phyloP scores from a whole-genome alignment of 805 yeast genomes.

The Saccharomycopsis schoenii region DNA sequence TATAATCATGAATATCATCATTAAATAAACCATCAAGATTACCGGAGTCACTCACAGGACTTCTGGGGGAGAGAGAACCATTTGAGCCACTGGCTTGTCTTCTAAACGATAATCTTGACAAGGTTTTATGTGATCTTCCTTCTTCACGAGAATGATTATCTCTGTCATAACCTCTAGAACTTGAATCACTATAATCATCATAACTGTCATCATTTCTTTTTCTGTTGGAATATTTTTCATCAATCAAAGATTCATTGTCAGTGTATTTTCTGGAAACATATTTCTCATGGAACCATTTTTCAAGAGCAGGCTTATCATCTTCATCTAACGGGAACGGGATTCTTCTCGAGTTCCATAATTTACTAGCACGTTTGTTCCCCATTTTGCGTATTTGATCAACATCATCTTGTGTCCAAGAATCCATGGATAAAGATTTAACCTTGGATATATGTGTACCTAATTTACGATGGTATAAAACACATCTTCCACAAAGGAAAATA shows the following conservation, averaged over 20 bases:
- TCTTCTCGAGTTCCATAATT: slow-evolving; percentile 58
- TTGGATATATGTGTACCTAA: slow-evolving; percentile 51
- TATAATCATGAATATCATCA: slow-evolving; percentile 10
- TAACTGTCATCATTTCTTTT: neutral
- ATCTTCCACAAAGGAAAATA: slow-evolving; percentile 70
- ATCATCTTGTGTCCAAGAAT: slow-evolving; percentile 54
- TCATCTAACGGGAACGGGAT: slow-evolving; percentile 69
- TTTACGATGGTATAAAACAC: slow-evolving; percentile 69
- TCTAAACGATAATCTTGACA: neutral
- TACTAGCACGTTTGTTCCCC: slow-evolving; percentile 56
- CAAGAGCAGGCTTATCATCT: slow-evolving; percentile 55
- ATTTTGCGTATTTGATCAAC: slow-evolving; percentile 31
- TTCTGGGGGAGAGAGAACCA: slow-evolving; percentile 10
- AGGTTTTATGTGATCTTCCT: neutral
- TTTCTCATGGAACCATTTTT: slow-evolving; percentile 53
- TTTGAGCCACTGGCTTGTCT: slow-evolving; percentile 6
- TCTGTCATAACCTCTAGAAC: neutral
- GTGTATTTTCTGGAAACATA: slow-evolving; percentile 52
- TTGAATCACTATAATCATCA: slow-evolving; percentile 5
- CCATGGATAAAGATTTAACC: slow-evolving; percentile 67
- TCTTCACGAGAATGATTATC: neutral
- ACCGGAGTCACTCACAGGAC: slow-evolving; percentile 2
- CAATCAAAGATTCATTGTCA: slow-evolving; percentile 7
- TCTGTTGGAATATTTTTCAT: slow-evolving; percentile 18
- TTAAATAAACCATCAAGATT: slow-evolving; percentile 14